phyloP scores from a whole-genome alignment of 2,329 filamentous ascomycete species.

The Grosmannia serpens region DNA sequence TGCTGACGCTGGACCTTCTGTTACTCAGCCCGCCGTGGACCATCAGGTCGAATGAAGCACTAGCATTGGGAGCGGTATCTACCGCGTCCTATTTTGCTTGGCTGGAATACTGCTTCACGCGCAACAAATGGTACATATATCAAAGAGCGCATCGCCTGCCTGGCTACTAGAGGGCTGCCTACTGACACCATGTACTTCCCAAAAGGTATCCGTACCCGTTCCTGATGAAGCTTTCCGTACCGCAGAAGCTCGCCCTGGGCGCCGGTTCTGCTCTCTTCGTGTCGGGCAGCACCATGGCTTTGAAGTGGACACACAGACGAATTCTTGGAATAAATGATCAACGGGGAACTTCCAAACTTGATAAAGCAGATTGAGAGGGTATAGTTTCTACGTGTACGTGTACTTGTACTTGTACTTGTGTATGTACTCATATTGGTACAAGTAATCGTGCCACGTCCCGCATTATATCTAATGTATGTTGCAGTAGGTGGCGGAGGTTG shows the following conservation, averaged over 20 bases:
- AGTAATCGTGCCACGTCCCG: too few species aligned
- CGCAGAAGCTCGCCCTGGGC: slow-evolving; percentile 57
- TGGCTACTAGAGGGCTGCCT: background rate
- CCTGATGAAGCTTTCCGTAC: slow-evolving; percentile 55
- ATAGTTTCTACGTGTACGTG: too few species aligned
- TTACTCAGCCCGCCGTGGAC: slow-evolving; percentile 62
- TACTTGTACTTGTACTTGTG: too few species aligned
- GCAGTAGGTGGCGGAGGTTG: too few species aligned
- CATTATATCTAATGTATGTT: too few species aligned
- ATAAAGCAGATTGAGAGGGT: too few species aligned
- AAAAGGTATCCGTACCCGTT: slow-evolving; percentile 68
- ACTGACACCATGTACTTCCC: too few species aligned
- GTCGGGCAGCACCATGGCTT: slow-evolving; percentile 43
- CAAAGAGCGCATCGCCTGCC: background rate
- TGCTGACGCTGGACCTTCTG: slow-evolving; percentile 52
- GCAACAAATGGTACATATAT: slow-evolving; percentile 42
- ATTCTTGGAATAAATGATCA: background rate
- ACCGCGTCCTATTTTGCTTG: slow-evolving; percentile 62
- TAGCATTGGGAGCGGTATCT: slow-evolving; percentile 43
- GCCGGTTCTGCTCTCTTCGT: slow-evolving; percentile 57
- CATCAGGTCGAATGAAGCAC: slow-evolving; percentile 44
- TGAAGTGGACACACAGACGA: background rate
- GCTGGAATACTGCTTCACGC: slow-evolving; percentile 58
- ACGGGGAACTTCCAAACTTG: background rate
- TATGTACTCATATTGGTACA: too few species aligned